Base-by-base conservation (phyloP, 129 eudicot species). In the Smallanthus sonchifolius region DNA sequence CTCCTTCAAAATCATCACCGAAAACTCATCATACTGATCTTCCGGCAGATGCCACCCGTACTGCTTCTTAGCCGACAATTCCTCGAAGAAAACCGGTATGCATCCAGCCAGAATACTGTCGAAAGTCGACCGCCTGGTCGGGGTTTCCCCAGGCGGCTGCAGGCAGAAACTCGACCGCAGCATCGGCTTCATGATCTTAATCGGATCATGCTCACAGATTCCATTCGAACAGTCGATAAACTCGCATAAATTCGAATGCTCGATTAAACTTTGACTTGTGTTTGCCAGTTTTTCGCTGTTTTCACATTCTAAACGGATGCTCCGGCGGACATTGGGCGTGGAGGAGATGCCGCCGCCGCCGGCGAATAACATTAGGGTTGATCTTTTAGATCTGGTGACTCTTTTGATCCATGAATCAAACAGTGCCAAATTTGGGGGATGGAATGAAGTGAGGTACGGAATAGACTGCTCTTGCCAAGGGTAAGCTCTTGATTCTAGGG, bases 131-230 rank as follows among this genome's bases (percentile, higher is more conserved):
- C 96, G 71, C 57, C 97, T 75, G 0, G 97, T 89, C 2, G 98
- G 98, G 2, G 96, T 94, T 19, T 94, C 98, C 42, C 97, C 91
- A 0, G 97, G 98, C 2, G 98, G 97, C 67, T 94, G 97, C 77
- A 94, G 73, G 44, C 98, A 94, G 72, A 94, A 94, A 13, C 82
- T 94, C 0, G 97, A 77, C 51, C 82, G 91, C 71, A 94, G 70
- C 97, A 94, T 94, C 5, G 98, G 98, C 78, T 81, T 94, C 97
- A 88, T 94, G 55, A 82, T 83, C 75, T 81, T 77, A 14, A 94
- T 84, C 0, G 98, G 98, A 57, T 94, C 98, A 17, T 94, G 98
- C 56, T 86, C 97, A 51, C 98, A 88, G 10, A 86, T 65, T 66
- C 92, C 96, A 44, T 88, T 90, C 0, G 97, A 90, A 69, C 98